Percentiles rank a stretch among this genome's conserved stretches.
Conservation (phyloP, 768 basidiomycete genomes). For the Tephrocybe sp. region DNA sequence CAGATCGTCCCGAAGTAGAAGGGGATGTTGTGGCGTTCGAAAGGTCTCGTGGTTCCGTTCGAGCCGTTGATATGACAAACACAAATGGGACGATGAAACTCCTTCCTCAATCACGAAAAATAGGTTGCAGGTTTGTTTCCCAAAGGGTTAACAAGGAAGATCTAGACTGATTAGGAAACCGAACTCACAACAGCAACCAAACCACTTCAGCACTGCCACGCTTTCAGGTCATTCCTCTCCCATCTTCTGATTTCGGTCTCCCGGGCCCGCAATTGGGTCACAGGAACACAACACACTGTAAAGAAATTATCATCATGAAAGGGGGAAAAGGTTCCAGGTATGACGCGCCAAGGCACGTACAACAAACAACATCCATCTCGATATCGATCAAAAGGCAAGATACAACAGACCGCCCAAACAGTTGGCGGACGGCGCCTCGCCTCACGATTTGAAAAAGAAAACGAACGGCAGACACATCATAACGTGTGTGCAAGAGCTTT, state of each 20-base stretch:
- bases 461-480: background rate
- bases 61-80: conserved; percentile 37
- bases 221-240: conserved; percentile 2
- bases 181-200: conserved; percentile 13
- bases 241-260: conserved; percentile 23
- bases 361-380: background rate
- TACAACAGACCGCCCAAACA: too few relatives aligned
- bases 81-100: conserved; percentile 12
- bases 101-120: conserved; percentile 1
- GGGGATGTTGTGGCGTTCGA: conserved; percentile 27
- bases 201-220: conserved; percentile 9
- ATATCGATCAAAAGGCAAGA: background rate
- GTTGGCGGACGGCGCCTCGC: too few relatives aligned
- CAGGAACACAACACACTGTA: conserved; percentile 12
- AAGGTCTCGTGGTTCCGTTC: conserved; percentile 38
- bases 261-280: conserved; percentile 24
- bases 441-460: too few relatives aligned
- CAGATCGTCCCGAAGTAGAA: conserved; percentile 24
- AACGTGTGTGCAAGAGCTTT: background rate
- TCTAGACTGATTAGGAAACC: conserved; percentile 14
- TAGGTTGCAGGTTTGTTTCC: conserved; percentile 16
- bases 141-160: conserved; percentile 12
- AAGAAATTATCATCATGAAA: background rate
- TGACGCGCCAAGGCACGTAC: conserved; percentile 4
- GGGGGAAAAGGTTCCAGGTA: background rate